Conservation (phyloP, 2,329 filamentous ascomycete species). For the Drechmeria coniospora region DNA sequence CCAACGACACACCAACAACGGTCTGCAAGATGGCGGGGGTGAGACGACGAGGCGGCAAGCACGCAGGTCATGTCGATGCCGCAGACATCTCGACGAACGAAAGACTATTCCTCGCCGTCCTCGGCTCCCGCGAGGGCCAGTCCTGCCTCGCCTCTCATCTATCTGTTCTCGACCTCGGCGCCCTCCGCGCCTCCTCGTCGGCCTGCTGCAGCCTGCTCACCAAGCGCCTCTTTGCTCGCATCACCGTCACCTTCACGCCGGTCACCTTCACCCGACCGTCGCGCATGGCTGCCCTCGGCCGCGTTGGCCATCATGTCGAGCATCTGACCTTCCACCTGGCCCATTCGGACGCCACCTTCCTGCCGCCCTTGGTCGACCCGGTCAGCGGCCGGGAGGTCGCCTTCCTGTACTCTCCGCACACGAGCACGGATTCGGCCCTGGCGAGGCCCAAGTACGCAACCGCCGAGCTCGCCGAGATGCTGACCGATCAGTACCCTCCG, state of each 20-base stretch:
- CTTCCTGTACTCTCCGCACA: slow-evolving; percentile 71
- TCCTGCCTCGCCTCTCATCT: slow-evolving; percentile 34
- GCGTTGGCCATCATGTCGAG: slow-evolving; percentile 66
- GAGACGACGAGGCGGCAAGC: no score
- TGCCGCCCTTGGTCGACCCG: slow-evolving; percentile 72
- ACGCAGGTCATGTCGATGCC: slow-evolving; percentile 4
- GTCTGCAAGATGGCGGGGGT: no score
- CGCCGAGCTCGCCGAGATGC: slow-evolving; percentile 61
- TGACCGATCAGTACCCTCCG: slow-evolving; percentile 77
- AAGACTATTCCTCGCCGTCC: slow-evolving; percentile 38
- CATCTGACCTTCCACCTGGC: slow-evolving; percentile 64
- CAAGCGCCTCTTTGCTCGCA: slow-evolving; percentile 51
- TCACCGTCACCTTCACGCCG: slow-evolving; percentile 55
- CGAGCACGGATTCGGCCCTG: slow-evolving; percentile 43
- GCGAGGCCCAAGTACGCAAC: slow-evolving; percentile 65
- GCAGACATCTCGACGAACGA: slow-evolving; percentile 22
- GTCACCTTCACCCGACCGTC: slow-evolving; percentile 62
- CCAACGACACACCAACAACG: no score
- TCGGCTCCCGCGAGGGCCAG: slow-evolving; percentile 35
- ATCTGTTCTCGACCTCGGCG: slow-evolving; percentile 35
- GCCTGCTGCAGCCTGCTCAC: slow-evolving; percentile 57
- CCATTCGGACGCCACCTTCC: slow-evolving; percentile 62
- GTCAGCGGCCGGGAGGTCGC: slow-evolving; percentile 59
- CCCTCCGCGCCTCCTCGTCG: slow-evolving; percentile 50
- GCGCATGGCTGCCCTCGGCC: slow-evolving; percentile 56